phyloP scores from a whole-genome alignment of 495 filamentous ascomycete species.

The Pseudevernia furfuracea region DNA sequence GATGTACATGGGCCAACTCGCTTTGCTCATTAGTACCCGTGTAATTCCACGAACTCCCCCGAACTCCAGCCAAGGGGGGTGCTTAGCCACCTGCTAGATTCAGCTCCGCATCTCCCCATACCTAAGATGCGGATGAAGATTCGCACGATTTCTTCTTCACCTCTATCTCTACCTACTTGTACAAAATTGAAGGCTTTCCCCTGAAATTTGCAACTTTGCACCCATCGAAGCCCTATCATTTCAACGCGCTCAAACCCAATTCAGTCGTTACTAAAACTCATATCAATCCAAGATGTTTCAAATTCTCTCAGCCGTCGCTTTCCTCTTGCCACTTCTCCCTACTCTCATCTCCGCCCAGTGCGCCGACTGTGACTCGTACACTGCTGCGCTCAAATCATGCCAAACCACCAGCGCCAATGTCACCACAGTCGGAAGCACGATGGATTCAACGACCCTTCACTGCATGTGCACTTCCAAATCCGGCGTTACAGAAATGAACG shows the following conservation, averaged over 20 bases:
- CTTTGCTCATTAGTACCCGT: no score
- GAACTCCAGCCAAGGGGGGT: no score
- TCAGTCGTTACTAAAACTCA: not conserved
- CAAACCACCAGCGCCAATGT: not conserved
- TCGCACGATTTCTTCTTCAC: not conserved
- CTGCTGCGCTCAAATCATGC: constrained; percentile 31
- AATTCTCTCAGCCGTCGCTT: not conserved
- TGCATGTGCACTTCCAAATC: constrained; percentile 14
- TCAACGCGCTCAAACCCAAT: not conserved
- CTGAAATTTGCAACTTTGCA: not conserved
- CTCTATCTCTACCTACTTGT: not conserved
- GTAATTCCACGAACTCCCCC: no score
- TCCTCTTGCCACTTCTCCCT: not conserved
- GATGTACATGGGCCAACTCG: no score
- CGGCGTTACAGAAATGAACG: constrained; percentile 3
- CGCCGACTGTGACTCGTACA: constrained; percentile 9
- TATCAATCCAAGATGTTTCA: not conserved
- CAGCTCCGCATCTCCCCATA: no score
- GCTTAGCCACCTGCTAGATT: no score
- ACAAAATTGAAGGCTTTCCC: not conserved
- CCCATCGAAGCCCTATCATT: not conserved
- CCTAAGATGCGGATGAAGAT: not conserved
- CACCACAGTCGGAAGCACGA: not conserved
- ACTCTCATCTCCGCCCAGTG: constrained; percentile 10
- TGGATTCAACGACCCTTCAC: constrained; percentile 6